A percentile compares a stretch with the other conserved stretches of the same genome.
Evolutionary conservation across 352 stramenopile species (phyloP).

Genomic region (Pythium volutum): DNA sequence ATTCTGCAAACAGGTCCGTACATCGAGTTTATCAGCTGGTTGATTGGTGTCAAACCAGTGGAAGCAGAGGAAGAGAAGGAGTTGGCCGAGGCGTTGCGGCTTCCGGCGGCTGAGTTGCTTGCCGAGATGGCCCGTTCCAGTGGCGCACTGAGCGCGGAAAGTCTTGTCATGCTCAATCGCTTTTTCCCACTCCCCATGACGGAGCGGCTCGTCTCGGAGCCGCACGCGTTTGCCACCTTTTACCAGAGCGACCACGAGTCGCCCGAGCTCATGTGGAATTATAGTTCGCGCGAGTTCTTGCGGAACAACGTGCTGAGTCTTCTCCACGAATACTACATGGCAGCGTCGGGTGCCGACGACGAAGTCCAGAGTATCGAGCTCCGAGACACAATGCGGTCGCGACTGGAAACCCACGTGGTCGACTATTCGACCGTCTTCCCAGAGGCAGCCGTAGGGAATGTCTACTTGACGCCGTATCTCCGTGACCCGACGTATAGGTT

Average conservation of each 20-base stretch:
- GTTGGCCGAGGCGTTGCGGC: conserved; percentile 45
- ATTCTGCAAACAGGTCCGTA: conserved; percentile 73
- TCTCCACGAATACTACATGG: conserved; percentile 75
- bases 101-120: conserved; percentile 63
- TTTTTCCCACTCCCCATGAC: conserved; percentile 72
- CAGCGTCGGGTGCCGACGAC: conserved; percentile 11
- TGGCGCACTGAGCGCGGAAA: conserved; percentile 46
- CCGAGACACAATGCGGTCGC: conserved; percentile 26
- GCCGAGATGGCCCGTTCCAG: conserved; percentile 52
- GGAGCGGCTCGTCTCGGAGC: conserved; percentile 49
- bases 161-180: conserved; percentile 46
- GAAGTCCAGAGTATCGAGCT: conserved; percentile 9
- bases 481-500: conserved; percentile 92
- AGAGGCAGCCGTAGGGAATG: conserved; percentile 74
- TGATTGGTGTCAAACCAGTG: conserved; percentile 59
- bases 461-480: conserved; percentile 92
- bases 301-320: conserved; percentile 66
- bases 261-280: conserved; percentile 94
- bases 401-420: conserved; percentile 59
- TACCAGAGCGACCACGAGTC: conserved; percentile 88
- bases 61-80: conserved; percentile 66
- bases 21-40: conserved; percentile 77
- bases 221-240: conserved; percentile 52
- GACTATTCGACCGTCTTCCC: conserved; percentile 75
- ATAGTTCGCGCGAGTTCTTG: conserved; percentile 81